phyloP scores from a whole-genome alignment of 2,329 filamentous ascomycete genomes.

The Mollisiaceae sp. region DNA sequence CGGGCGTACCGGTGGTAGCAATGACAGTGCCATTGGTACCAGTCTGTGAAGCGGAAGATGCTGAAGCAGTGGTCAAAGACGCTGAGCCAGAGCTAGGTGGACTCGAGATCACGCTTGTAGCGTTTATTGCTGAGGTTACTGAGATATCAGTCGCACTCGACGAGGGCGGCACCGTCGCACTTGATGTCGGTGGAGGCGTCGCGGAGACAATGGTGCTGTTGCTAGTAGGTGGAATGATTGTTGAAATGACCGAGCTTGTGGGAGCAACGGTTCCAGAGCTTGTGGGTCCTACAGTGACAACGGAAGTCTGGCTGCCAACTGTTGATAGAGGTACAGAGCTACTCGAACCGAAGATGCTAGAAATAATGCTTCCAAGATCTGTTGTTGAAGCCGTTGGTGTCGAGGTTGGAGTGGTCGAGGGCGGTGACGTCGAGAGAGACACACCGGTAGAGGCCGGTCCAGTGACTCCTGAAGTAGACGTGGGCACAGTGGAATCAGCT shows the following conservation, averaged over 20 bases:
- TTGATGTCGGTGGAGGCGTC: conserved; percentile 1
- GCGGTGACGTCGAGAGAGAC: background rate
- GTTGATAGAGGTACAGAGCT: background rate
- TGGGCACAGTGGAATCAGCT: background rate
- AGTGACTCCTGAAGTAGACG: background rate
- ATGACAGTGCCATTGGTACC: conserved; percentile 20
- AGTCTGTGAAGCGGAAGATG: conserved; percentile 8
- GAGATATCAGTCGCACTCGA: conserved; percentile 13
- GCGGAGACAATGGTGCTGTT: conserved; percentile 6
- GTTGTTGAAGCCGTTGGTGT: background rate
- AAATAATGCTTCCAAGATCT: conserved; percentile 21
- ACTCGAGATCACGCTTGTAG: background rate
- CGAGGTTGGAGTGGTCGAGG: background rate
- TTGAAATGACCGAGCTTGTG: conserved; percentile 1
- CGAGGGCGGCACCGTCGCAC: background rate
- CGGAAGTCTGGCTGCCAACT: background rate
- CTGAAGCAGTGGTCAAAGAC: conserved; percentile 7
- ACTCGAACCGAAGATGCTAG: conserved; percentile 14
- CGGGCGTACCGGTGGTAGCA: conserved; percentile 10
- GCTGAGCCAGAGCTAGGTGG: conserved; percentile 2
- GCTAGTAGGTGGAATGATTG: background rate
- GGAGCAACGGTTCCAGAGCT: conserved; percentile 5
- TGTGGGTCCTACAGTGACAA: background rate
- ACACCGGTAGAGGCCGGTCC: background rate
- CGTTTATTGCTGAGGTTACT: background rate